These are phyloP conservation scores for Penicillium coffeae DNA, from an alignment of 495 filamentous ascomycete species.

Conservation along the genomic window DNA sequence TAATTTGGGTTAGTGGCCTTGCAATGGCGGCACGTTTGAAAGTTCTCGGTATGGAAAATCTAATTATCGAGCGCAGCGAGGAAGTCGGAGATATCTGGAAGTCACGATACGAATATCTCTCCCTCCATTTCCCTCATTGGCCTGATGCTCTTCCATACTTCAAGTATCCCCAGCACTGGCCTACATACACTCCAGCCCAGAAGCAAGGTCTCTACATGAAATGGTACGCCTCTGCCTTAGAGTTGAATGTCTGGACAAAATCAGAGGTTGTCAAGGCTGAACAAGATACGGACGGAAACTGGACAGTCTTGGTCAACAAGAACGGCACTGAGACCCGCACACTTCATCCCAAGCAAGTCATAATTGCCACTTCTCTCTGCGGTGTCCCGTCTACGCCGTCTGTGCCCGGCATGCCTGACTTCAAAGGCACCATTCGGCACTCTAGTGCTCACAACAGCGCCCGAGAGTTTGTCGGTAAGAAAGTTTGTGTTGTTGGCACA, in stretches of 20 bases:
- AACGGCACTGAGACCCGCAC: slow-evolving; percentile 36
- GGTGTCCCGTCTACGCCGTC: slow-evolving; percentile 25
- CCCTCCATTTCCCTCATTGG: slow-evolving; percentile 65
- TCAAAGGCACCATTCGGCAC: slow-evolving; percentile 37
- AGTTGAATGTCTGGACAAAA: slow-evolving; percentile 64
- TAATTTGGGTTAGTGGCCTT: no score
- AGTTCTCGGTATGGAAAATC: slow-evolving; percentile 51
- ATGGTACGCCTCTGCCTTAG: slow-evolving; percentile 58
- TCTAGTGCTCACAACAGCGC: slow-evolving; percentile 19
- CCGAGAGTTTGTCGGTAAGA: slow-evolving; percentile 58
- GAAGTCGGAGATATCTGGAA: slow-evolving; percentile 68
- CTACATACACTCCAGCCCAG: slow-evolving; percentile 63
- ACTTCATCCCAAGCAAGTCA: slow-evolving; percentile 32
- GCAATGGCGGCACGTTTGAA: slow-evolving; percentile 58
- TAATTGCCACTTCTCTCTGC: slow-evolving; percentile 37
- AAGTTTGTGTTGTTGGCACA: slow-evolving; percentile 63
- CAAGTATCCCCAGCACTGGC: slow-evolving; percentile 58
- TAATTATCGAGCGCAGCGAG: slow-evolving; percentile 60
- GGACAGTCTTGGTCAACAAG: slow-evolving; percentile 53
- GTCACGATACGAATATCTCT: slow-evolving; percentile 48
- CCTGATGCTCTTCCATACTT: slow-evolving; percentile 65
- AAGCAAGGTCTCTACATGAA: slow-evolving; percentile 68
- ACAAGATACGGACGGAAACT: slow-evolving; percentile 44
- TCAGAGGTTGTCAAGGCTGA: slow-evolving; percentile 43
- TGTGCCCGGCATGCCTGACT: slow-evolving; percentile 26